phyloP scores from a whole-genome alignment of 352 stramenopile species.

The Pythium vanterpoolii region DNA sequence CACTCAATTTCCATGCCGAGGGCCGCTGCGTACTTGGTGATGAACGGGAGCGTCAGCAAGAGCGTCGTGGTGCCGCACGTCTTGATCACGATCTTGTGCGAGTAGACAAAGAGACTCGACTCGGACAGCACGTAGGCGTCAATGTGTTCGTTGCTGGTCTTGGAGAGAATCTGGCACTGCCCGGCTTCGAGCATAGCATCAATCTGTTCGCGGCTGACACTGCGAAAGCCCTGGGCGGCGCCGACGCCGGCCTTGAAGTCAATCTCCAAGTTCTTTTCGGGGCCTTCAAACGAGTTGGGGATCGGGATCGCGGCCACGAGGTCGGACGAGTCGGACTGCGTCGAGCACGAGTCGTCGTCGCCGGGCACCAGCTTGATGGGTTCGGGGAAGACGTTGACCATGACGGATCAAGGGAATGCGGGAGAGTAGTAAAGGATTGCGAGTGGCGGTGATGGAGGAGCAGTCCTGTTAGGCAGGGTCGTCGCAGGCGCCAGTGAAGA shows the following conservation, averaged over 20 bases:
- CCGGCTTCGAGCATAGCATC: slow-evolving; percentile 94
- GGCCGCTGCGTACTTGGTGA: slow-evolving; percentile 76
- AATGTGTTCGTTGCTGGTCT: slow-evolving; percentile 95
- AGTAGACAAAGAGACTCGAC: slow-evolving; percentile 98
- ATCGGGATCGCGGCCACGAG: slow-evolving; percentile 27
- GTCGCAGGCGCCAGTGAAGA: slow-evolving; percentile 89
- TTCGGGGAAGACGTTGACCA: slow-evolving; percentile 62
- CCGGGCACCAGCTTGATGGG: slow-evolving; percentile 53
- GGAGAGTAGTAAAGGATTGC: neutral
- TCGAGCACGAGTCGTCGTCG: slow-evolving; percentile 70
- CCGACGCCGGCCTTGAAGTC: slow-evolving; percentile 86
- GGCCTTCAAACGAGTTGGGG: slow-evolving; percentile 95
- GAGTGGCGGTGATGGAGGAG: neutral
- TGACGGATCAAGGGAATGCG: slow-evolving; percentile 17
- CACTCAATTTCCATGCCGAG: slow-evolving; percentile 97
- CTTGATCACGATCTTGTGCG: slow-evolving; percentile 99
- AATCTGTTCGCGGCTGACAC: slow-evolving; percentile 83
- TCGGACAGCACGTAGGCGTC: slow-evolving; percentile 95
- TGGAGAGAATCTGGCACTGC: slow-evolving; percentile 96
- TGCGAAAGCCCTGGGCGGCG: slow-evolving; percentile 86
- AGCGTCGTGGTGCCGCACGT: slow-evolving; percentile 99
- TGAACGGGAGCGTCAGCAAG: slow-evolving; percentile 88
- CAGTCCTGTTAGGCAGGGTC: slow-evolving; percentile 77
- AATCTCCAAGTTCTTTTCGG: slow-evolving; percentile 97
- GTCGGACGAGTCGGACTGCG: slow-evolving; percentile 64